Evolutionary conservation across 306 rosid species (phyloP).

Genomic region (Trifolium pratense): DNA sequence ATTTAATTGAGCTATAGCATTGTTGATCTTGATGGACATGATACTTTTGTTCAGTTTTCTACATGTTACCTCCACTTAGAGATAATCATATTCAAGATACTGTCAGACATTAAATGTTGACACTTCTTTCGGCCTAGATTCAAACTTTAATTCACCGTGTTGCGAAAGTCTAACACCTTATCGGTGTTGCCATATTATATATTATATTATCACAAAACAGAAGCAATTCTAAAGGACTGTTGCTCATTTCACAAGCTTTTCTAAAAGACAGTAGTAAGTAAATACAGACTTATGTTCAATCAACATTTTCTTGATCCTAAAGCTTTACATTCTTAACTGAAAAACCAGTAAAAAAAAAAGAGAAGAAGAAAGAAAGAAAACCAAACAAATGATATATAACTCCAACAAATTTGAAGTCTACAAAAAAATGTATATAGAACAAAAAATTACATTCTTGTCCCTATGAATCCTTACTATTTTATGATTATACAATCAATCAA

Average conservation of each 20-base stretch:
- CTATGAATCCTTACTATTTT: constrained; percentile 44
- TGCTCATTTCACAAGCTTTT: constrained; percentile 20
- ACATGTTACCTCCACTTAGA: too few relatives aligned
- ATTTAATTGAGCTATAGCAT: too few relatives aligned
- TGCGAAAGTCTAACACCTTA: too few relatives aligned
- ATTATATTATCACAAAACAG: too few relatives aligned
- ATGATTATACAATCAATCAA: constrained; percentile 47
- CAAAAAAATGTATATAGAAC: constrained; percentile 8
- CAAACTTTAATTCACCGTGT: too few relatives aligned
- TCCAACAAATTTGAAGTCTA: constrained; percentile 45
- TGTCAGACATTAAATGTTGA: too few relatives aligned
- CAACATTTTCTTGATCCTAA: constrained; percentile 45
- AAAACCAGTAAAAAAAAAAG: constrained; percentile 35
- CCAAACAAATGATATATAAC: constrained; percentile 44
- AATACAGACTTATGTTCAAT: constrained; percentile 45
- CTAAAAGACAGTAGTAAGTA: constrained; percentile 16
- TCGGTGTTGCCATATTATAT: too few relatives aligned
- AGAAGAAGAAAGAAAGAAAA: background rate
- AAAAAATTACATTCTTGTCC: constrained; percentile 41
- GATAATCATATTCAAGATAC: too few relatives aligned
- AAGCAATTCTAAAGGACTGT: background rate
- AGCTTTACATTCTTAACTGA: constrained; percentile 52
- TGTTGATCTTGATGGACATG: too few relatives aligned
- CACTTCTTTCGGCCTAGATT: too few relatives aligned
- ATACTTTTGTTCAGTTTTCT: too few relatives aligned